Percentiles rank a stretch among this genome's conserved stretches.
phyloP scores from a whole-genome alignment of 768 basidiomycete genomes.

The Suillus hirtellus region DNA sequence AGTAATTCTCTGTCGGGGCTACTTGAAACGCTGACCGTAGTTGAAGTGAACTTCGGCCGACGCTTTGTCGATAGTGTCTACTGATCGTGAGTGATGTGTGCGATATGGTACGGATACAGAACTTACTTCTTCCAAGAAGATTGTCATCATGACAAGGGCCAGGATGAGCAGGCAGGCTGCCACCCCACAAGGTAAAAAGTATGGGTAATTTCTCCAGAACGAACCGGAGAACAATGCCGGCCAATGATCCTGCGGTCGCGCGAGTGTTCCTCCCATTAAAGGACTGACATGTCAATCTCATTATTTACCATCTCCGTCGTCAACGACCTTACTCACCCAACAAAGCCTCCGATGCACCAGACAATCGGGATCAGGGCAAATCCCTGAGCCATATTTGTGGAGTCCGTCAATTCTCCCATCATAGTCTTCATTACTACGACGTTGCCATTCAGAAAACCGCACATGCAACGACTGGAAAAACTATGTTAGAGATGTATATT shows the following conservation, averaged over 20 bases:
- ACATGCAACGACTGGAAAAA: slow-evolving; percentile 32
- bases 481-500: neutral
- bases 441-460: slow-evolving; percentile 41
- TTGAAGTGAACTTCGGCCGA: neutral
- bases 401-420: slow-evolving; percentile 60
- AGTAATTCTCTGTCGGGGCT: neutral
- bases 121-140: slow-evolving; percentile 34
- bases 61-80: slow-evolving; percentile 3
- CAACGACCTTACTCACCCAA: slow-evolving; percentile 30
- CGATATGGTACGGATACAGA: neutral
- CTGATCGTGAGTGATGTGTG: too few species aligned
- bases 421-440: slow-evolving; percentile 67
- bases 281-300: slow-evolving; percentile 47
- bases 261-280: slow-evolving; percentile 56
- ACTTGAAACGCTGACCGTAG: neutral
- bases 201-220: slow-evolving; percentile 39
- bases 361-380: slow-evolving; percentile 32
- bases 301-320: neutral
- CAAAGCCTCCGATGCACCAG: slow-evolving; percentile 33
- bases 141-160: slow-evolving; percentile 18
- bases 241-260: slow-evolving; percentile 55
- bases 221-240: slow-evolving; percentile 44
- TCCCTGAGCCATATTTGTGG: slow-evolving; percentile 35
- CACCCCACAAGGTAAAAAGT: slow-evolving; percentile 37
- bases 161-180: slow-evolving; percentile 19